Base-by-base conservation (phyloP, 441 rosid species). In the Biscutella auriculata region DNA sequence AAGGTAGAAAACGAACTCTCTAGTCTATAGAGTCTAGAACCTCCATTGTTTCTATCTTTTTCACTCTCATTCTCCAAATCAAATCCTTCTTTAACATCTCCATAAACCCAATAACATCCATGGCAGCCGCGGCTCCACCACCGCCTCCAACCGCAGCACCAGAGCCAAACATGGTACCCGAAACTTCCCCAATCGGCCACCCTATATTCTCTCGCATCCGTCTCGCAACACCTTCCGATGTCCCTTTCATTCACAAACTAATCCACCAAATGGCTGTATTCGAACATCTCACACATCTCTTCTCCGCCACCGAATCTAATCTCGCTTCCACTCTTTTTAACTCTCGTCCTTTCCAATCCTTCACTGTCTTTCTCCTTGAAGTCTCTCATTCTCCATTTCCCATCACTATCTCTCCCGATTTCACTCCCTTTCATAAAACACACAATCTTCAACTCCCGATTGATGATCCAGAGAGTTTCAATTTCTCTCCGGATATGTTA, bases 51-150 rank as follows among this genome's bases (percentile, higher is more conserved):
- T 58, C 53, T 21, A 1, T 48, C 30, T 10, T 5, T 15, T 6
- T 25, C 41, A 32, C 37, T 46, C 64, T 29, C 61, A 44, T 7
- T 11, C 49, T 26, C 28, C 34, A n/a, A n/a, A n/a, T 6, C 8
- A 36, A 60, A 67, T 53, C 62, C 71, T 44, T 53, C 8, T 27
- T 44, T 17, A 29, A 15, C 39, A 17, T 21, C 2, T 6, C 32
- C 32, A 16, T 1, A 5, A 15, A 49, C 25, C 1, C 13, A n/a
- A 11, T 34, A 29, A n/a, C n/a, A n/a, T n/a, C n/a, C n/a, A 88
- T 88, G 96, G 98, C 95, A 17, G 92, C 94, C 8, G 95, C 95
- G 6, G 95, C 95, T 1, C 91, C 96, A 1, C 96, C 96, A 1
- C 96, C 94, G 1, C 87, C 94, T 2, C 96, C 96, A 9, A 8